Evolutionary conservation across 2,329 filamentous ascomycete genomes (phyloP).

Genomic region (Botrytis squamosa): DNA sequence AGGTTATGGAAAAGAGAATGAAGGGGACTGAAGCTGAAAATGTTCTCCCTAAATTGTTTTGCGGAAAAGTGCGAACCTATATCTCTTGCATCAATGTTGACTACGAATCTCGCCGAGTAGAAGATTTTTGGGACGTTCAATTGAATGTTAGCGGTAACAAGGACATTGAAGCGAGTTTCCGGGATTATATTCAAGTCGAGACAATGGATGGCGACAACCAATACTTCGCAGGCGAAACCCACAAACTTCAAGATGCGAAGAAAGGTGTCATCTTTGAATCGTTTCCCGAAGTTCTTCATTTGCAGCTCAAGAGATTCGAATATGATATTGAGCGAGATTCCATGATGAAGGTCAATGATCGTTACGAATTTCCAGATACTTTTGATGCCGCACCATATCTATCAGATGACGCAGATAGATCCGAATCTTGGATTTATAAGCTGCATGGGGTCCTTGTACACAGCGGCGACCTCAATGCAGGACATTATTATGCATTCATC

Average conservation of each 20-base stretch:
- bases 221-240: constrained; percentile 86
- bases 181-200: constrained; percentile 94
- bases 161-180: constrained; percentile 89
- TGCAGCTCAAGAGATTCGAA: constrained; percentile 96
- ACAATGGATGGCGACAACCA: constrained; percentile 98
- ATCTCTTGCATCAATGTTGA: constrained; percentile 98
- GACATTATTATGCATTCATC: constrained; percentile 96
- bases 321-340: constrained; percentile 95
- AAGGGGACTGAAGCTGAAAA: constrained; percentile 93
- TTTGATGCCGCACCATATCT: constrained; percentile 87
- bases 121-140: constrained; percentile 99
- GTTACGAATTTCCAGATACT: constrained; percentile 82
- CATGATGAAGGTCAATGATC: constrained; percentile 98
- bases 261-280: constrained; percentile 97
- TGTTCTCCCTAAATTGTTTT: constrained; percentile 85
- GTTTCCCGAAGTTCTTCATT: constrained; percentile 89
- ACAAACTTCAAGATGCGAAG: constrained; percentile 91
- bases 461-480: constrained; percentile 93
- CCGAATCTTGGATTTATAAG: constrained; percentile 88
- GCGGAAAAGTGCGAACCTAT: constrained; percentile 97
- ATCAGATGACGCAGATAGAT: constrained; percentile 79
- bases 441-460: constrained; percentile 94
- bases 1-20: constrained; percentile 96
- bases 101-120: constrained; percentile 91
- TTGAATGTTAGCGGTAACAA: constrained; percentile 94